Percentiles rank a stretch among this genome's conserved stretches.
These are phyloP conservation scores for Coniochaeta ligniaria DNA, from an alignment of 2,329 filamentous ascomycete species.

Conservation along the genomic window DNA sequence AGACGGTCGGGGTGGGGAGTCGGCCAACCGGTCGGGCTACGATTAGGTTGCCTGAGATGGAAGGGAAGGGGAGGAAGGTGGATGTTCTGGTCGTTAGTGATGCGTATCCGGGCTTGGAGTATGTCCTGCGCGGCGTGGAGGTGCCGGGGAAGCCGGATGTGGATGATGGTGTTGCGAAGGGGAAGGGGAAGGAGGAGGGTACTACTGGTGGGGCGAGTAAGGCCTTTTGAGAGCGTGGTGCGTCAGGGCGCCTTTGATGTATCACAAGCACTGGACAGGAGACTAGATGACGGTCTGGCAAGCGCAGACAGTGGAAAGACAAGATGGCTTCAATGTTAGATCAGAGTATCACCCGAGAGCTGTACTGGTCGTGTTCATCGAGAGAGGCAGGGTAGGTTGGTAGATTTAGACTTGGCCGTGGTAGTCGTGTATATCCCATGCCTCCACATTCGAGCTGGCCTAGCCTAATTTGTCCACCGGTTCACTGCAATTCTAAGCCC, in stretches of 20 bases:
- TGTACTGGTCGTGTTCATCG: neutral
- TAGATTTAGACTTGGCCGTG: neutral
- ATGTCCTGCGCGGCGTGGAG: slow-evolving; percentile 38
- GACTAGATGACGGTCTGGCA: too few species aligned
- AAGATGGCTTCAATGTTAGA: too few species aligned
- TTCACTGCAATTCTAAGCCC: neutral
- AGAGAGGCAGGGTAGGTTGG: neutral
- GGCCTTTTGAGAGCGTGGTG: neutral
- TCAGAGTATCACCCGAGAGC: too few species aligned
- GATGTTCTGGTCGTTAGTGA: slow-evolving; percentile 79
- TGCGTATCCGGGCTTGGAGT: slow-evolving; percentile 71
- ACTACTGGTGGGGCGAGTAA: neutral
- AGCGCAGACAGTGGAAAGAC: too few species aligned
- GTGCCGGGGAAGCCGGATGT: slow-evolving; percentile 43
- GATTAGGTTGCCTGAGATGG: slow-evolving; percentile 52
- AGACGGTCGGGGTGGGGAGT: slow-evolving; percentile 28
- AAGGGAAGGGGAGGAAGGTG: slow-evolving; percentile 48
- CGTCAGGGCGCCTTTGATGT: too few species aligned
- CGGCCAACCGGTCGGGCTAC: slow-evolving; percentile 46
- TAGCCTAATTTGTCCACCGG: neutral
- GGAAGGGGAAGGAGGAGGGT: slow-evolving; percentile 5
- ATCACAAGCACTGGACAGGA: too few species aligned
- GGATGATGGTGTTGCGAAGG: slow-evolving; percentile 37
- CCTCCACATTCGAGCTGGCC: neutral
- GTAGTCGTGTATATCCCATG: neutral